Percentiles rank a stretch among this genome's conserved stretches.
These are phyloP conservation scores for Nannizzia gypsea DNA, from an alignment of 2,329 filamentous ascomycete genomes.

Conservation along the genomic window DNA sequence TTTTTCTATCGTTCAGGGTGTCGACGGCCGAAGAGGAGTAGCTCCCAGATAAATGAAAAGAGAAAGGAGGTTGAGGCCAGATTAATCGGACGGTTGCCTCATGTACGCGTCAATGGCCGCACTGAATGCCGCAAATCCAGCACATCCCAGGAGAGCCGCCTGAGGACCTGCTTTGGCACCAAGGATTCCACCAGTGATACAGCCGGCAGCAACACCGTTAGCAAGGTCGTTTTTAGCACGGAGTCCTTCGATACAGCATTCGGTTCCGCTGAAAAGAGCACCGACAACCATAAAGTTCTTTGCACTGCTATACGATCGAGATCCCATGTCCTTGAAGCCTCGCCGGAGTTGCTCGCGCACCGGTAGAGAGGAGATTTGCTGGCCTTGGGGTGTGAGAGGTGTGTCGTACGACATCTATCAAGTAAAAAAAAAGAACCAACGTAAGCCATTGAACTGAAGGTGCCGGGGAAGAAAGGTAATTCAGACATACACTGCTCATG, in stretches of 20 bases:
- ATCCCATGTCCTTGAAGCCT: slow-evolving; percentile 93
- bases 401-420: slow-evolving; percentile 94
- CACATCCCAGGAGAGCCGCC: slow-evolving; percentile 76
- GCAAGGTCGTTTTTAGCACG: slow-evolving; percentile 86
- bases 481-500: slow-evolving; percentile 73
- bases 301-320: slow-evolving; percentile 66
- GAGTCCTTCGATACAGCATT: slow-evolving; percentile 85
- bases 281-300: slow-evolving; percentile 95
- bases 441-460: slow-evolving; percentile 2
- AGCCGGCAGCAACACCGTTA: slow-evolving; percentile 80
- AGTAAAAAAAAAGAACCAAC: not conserved
- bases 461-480: not conserved
- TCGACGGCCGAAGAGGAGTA: not conserved
- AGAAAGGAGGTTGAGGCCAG: not conserved
- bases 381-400: slow-evolving; percentile 53
- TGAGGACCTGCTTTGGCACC: slow-evolving; percentile 80
- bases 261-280: slow-evolving; percentile 79
- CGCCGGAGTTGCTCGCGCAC: slow-evolving; percentile 68
- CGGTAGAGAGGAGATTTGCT: slow-evolving; percentile 54
- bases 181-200: slow-evolving; percentile 78
- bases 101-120: slow-evolving; percentile 87
- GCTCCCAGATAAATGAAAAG: not conserved
- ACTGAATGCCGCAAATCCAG: slow-evolving; percentile 85
- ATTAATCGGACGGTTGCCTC: slow-evolving; percentile 53
- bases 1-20: not conserved